Evolutionary conservation across 768 basidiomycete genomes (phyloP), one percentile per base, ranked within the genome.

Genomic region (Xerocomus spinulosus): DNA sequence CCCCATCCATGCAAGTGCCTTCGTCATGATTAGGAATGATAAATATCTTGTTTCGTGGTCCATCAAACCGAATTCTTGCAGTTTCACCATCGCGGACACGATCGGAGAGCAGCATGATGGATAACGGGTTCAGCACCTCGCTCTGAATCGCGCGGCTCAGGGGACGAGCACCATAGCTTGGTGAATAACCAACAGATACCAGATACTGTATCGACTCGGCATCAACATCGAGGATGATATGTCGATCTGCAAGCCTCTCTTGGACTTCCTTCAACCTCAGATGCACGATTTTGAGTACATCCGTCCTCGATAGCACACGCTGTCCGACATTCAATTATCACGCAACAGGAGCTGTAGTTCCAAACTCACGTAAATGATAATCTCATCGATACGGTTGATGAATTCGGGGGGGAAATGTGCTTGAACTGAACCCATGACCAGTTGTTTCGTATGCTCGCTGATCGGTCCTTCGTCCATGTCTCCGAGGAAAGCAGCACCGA

Each of bases 321-420:
- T 92, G 68, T 40, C 70, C 49, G 42, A 73, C 49, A 57, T 54
- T 59, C 51, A 52, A 55, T 57, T 2, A 3, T 42, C 21, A 54
- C 23, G 17, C 25, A n/a, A 6, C 4, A 28, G 46, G 25, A 21
- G 28, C 15, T 7, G 18, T 7, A 17, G 28, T 21, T 15, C 26
- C 18, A 47, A 33, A 67, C 68, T 65, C 55, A 72, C 71, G 63
- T 76, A 94, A 53, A 94, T 80, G 54, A 91, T 78, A 50, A 86
- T 84, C 45, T 87, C 86, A 60, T 95, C 92, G 33, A 95, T 81
- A 52, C 92, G 82, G 68, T 94, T 94, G 62, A 95, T 70, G 60
- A 95, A 90, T 61, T 97, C 93, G 1, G 93, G 93, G 32, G 89
- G 88, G 75, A 95, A 96, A 64, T 92, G 92, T 2, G 69, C 69